phyloP scores from a whole-genome alignment of 371 early-diverging fungal genomes.

The Mortierella sp. region DNA sequence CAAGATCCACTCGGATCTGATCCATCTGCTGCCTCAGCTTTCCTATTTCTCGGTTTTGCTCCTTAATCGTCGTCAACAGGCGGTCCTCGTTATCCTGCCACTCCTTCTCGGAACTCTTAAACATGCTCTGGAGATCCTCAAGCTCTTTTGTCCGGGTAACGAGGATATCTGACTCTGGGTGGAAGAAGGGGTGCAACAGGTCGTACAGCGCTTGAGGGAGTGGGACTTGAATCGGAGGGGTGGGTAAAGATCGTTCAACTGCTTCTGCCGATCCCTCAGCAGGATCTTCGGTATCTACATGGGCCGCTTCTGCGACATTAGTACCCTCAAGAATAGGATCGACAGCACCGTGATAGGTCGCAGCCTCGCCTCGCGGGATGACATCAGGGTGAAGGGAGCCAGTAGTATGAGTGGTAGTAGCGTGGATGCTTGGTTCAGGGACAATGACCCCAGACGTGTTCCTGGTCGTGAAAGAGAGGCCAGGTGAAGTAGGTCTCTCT shows the following conservation, averaged over 20 bases:
- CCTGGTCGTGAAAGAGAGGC: neutral
- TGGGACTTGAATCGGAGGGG: neutral
- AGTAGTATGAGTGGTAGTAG: neutral
- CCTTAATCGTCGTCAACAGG: neutral
- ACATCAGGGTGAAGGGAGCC: neutral
- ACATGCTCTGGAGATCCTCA: neutral
- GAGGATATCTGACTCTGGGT: neutral
- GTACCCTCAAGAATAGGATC: neutral
- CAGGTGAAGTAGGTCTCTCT: neutral
- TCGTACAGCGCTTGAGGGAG: conserved; percentile 13
- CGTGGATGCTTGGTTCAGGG: neutral
- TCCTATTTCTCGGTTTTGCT: conserved; percentile 3
- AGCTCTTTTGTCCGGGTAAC: conserved; percentile 10
- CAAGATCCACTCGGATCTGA: conserved; percentile 9
- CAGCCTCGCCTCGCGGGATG: neutral
- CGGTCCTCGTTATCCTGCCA: neutral
- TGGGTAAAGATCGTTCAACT: neutral
- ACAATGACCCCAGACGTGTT: neutral
- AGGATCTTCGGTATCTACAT: neutral
- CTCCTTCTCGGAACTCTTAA: neutral
- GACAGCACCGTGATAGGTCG: neutral
- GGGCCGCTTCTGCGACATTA: neutral
- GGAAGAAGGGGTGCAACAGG: conserved; percentile 13
- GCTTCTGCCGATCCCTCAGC: neutral
- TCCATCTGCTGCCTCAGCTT: neutral